phyloP scores from a whole-genome alignment of 2,329 filamentous ascomycete genomes.

The Cladosporium colombiae region DNA sequence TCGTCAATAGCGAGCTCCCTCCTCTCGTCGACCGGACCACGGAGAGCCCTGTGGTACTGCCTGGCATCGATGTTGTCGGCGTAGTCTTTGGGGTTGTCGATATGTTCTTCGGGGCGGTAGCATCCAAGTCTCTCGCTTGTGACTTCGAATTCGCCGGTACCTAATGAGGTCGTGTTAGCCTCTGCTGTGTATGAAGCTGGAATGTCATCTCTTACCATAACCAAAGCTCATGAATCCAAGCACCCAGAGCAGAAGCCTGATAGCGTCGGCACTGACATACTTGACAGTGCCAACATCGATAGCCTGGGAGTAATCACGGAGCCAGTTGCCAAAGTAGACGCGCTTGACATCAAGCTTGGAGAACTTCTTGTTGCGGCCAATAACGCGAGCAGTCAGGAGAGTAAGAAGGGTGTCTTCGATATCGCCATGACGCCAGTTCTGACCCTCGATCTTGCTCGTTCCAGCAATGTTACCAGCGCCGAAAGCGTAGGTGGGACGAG shows the following conservation, averaged over 20 bases:
- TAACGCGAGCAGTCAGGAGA: conserved; percentile 41
- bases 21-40: conserved; percentile 77
- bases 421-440: conserved; percentile 56
- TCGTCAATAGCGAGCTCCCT: conserved; percentile 78
- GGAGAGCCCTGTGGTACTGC: conserved; percentile 76
- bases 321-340: conserved; percentile 46
- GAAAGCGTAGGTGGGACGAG: conserved; percentile 40
- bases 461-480: conserved; percentile 51
- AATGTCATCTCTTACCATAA: conserved; percentile 40
- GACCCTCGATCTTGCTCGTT: conserved; percentile 46
- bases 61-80: conserved; percentile 84
- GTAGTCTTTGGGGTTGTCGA: conserved; percentile 60
- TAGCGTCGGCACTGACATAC: conserved; percentile 56
- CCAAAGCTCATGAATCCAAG: conserved; percentile 59
- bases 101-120: conserved; percentile 56
- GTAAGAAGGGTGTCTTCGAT: conserved; percentile 54
- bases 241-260: conserved; percentile 58
- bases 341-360: conserved; percentile 65
- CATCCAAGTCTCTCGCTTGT: conserved; percentile 54
- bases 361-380: conserved; percentile 70
- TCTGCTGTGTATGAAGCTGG: background rate
- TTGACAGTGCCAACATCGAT: conserved; percentile 57
- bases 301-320: conserved; percentile 56
- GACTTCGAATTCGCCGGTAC: conserved; percentile 59
- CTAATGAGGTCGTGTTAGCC: background rate